Conservation (phyloP, 768 basidiomycete genomes). For the Tricholoma furcatifolium region DNA sequence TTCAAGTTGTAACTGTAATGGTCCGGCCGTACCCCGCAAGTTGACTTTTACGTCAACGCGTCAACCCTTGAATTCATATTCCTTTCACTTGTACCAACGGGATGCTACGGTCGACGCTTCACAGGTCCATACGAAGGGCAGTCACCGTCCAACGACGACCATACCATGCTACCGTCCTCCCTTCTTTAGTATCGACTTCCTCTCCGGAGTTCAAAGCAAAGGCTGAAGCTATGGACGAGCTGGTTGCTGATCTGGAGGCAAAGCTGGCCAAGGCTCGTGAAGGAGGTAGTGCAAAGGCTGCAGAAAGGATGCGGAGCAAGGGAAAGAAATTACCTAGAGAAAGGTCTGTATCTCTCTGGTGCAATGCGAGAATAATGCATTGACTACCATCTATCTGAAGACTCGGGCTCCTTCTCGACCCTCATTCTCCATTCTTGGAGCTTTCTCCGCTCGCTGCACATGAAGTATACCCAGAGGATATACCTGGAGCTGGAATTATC, state of each 20-base stretch:
- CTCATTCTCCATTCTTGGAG: constrained; percentile 87
- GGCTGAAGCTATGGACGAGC: constrained; percentile 63
- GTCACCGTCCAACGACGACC: constrained; percentile 25
- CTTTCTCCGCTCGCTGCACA: constrained; percentile 84
- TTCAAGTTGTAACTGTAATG: constrained; percentile 5
- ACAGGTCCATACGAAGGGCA: constrained; percentile 13
- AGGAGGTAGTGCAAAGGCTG: constrained; percentile 77
- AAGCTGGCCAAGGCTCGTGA: constrained; percentile 58
- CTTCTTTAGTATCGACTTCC: constrained; percentile 65
- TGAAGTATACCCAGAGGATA: constrained; percentile 76
- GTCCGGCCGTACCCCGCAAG: constrained; percentile 22
- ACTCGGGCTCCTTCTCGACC: constrained; percentile 73
- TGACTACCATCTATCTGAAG: constrained; percentile 34
- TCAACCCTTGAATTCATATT: constrained; percentile 9
- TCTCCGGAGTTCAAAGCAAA: constrained; percentile 73
- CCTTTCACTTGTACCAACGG: not conserved
- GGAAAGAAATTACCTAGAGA: constrained; percentile 86
- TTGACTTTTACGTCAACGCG: constrained; percentile 1
- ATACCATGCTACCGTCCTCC: constrained; percentile 75
- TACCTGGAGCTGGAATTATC: constrained; percentile 90
- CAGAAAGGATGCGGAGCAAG: constrained; percentile 69
- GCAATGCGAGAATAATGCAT: not conserved
- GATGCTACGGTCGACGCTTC: constrained; percentile 16
- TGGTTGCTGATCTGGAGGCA: constrained; percentile 62
- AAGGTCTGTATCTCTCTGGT: constrained; percentile 46